Percentiles rank a stretch among this genome's conserved stretches.
These are phyloP conservation scores for Verticillium klebahnii DNA, from an alignment of 2,329 filamentous ascomycete species.

Conservation along the genomic window DNA sequence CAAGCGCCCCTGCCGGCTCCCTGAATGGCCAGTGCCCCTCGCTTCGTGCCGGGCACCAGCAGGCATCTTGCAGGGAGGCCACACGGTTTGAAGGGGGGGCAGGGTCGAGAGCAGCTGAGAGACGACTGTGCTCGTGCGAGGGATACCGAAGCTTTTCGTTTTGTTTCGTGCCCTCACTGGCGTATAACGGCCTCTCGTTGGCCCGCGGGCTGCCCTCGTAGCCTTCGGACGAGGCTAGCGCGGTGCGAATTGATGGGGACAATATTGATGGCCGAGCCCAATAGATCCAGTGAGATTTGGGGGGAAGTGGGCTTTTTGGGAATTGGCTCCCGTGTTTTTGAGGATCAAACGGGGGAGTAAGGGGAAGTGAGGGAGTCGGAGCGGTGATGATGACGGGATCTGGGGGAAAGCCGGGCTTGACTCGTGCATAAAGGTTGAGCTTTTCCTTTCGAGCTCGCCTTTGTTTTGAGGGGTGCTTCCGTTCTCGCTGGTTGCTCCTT, in stretches of 20 bases:
- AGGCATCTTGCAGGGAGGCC: background rate
- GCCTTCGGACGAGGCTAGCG: background rate
- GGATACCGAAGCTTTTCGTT: background rate
- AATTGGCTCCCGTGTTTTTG: background rate
- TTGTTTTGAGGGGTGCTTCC: background rate
- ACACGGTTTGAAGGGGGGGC: background rate
- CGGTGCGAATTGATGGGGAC: background rate
- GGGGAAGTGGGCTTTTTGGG: background rate
- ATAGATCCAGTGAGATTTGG: background rate
- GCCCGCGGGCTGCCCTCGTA: background rate
- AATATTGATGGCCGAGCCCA: background rate
- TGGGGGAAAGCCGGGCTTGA: background rate
- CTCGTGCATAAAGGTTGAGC: background rate
- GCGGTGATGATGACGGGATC: background rate
- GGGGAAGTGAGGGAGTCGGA: background rate
- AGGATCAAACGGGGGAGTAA: background rate
- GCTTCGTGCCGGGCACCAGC: background rate
- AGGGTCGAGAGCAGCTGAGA: background rate
- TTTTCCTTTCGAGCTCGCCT: background rate
- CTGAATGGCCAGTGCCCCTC: background rate
- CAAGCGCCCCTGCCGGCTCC: background rate
- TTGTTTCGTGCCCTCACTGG: background rate
- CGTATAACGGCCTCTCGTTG: background rate
- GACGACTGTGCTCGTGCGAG: background rate
- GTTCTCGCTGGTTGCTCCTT: background rate